phyloP scores from a whole-genome alignment of 2,329 filamentous ascomycete genomes.

The Alternaria brassicicola region DNA sequence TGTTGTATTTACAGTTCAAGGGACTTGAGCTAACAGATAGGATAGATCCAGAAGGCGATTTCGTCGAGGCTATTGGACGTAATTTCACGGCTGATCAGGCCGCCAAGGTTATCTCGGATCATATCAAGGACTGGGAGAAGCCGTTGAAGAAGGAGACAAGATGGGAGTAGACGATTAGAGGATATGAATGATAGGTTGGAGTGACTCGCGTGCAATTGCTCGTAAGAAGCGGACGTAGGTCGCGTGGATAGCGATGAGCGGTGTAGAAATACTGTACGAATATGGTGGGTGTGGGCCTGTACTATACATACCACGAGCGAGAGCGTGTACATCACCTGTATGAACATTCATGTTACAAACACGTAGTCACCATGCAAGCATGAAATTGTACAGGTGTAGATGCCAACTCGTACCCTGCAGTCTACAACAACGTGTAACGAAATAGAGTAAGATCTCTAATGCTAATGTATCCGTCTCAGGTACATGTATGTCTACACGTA shows the following conservation, averaged over 20 bases:
- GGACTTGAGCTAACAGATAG: conserved; percentile 25
- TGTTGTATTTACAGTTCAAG: neutral
- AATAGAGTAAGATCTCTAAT: neutral
- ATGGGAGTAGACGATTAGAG: conserved; percentile 26
- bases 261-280: neutral
- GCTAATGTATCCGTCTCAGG: neutral
- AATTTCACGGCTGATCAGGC: conserved; percentile 91
- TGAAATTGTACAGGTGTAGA: neutral
- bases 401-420: neutral
- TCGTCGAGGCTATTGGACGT: conserved; percentile 93
- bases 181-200: neutral
- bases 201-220: neutral
- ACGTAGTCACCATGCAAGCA: neutral
- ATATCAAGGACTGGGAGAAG: conserved; percentile 79
- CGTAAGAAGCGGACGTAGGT: neutral
- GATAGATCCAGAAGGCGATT: conserved; percentile 90
- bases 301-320: neutral
- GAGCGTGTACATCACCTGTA: neutral
- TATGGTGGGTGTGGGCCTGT: conserved; percentile 1
- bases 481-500: too few relatives aligned
- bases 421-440: too few relatives aligned
- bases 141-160: conserved; percentile 56
- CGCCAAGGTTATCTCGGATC: conserved; percentile 80
- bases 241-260: too few relatives aligned
- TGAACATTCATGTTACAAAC: neutral